These are phyloP conservation scores for Scedosporium aurantiacum DNA, from an alignment of 2,329 filamentous ascomycete genomes.

Conservation along the genomic window DNA sequence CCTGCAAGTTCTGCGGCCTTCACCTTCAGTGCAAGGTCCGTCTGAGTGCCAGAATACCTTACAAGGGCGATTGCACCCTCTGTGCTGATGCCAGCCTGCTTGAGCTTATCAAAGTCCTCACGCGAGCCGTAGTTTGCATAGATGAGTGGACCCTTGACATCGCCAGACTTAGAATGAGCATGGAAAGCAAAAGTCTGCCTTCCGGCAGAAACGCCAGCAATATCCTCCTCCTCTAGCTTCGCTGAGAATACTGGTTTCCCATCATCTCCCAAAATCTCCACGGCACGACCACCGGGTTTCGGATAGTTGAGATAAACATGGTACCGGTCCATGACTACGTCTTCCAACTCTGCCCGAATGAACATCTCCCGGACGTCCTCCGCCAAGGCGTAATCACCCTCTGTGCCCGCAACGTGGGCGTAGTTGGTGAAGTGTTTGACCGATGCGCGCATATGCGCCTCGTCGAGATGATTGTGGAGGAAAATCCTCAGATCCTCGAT, in stretches of 20 bases:
- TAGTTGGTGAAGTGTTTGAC: conserved; percentile 69
- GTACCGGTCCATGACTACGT: conserved; percentile 66
- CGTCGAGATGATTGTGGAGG: conserved; percentile 63
- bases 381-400: conserved; percentile 79
- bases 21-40: conserved; percentile 68
- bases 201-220: conserved; percentile 48
- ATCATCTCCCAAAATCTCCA: conserved; percentile 66
- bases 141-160: conserved; percentile 74
- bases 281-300: conserved; percentile 59
- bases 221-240: conserved; percentile 66
- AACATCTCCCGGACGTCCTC: conserved; percentile 77
- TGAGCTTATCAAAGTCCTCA: conserved; percentile 67
- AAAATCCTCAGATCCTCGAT: conserved; percentile 70
- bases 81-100: conserved; percentile 60
- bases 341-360: conserved; percentile 58
- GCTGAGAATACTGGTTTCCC: conserved; percentile 64
- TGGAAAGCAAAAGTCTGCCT: conserved; percentile 74
- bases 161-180: conserved; percentile 76
- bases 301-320: conserved; percentile 92
- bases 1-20: conserved; percentile 82
- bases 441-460: conserved; percentile 57
- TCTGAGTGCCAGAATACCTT: conserved; percentile 64
- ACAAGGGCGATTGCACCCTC: conserved; percentile 77
- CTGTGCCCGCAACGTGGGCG: conserved; percentile 86
- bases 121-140: conserved; percentile 88